Evolutionary conservation across 1,139 yeast genomes (phyloP), one percentile per base, ranked within the genome.

Genomic region (Suhomyces wounanorum): DNA sequence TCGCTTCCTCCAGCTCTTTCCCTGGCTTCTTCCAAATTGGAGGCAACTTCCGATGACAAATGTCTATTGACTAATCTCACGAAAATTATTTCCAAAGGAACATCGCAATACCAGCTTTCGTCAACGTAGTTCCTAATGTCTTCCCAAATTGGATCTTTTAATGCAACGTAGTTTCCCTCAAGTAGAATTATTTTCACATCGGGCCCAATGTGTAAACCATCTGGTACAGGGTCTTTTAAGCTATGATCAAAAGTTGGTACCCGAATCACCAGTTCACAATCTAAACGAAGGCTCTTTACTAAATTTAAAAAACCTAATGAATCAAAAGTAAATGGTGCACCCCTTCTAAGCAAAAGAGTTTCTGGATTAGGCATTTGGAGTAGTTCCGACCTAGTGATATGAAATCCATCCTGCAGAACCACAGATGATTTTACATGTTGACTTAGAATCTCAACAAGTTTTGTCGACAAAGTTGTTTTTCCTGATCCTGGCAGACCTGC

Each of bases 311-410:
- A 73, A 16, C 62, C 64, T 7, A 65, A 60, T 5, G 89, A 79
- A 64, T 92, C 91, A 68, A 91, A 91, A 0, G 97, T 90, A 60
- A 79, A 82, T 0, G 96, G 95, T 0, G 96, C 87, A 0, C 97
- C 97, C 47, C 97, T 77, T 55, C 90, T 72, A 38, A 70, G 66
- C 37, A 83, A 69, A 0, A 96, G 94, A 38, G 70, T 74, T 7
- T 63, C 73, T 0, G 89, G 75, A 57, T 89, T 79, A 3, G 72
- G 67, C 64, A 87, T 77, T 44, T 67, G 55, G 25, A 70, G 73
- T 31, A 92, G 70, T 47, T 81, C 79, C 0, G 66, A 55, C 40
- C 94, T 69, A 10, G 90, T 83, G 31, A 83, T 73, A 65, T 92
- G 98, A 63, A 80, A 92, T 10, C 98, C 98, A 68, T 92, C 97